Evolutionary conservation across 345 rosid species (phyloP).

Genomic region (Aethionema arabicum): DNA sequence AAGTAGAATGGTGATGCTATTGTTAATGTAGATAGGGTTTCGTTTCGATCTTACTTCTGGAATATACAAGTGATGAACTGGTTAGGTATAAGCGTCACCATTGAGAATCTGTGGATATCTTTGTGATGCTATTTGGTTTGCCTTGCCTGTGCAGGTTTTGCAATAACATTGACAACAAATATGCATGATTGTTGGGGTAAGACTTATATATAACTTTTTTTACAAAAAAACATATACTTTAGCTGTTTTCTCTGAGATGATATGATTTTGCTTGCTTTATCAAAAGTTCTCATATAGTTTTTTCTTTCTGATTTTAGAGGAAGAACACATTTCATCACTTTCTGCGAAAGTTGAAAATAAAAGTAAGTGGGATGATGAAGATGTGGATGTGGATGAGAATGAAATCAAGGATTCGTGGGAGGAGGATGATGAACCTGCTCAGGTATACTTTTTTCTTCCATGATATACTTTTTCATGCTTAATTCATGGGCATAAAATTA

Average conservation of each 20-base stretch:
- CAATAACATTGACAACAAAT: background rate
- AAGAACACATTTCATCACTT: slow-evolving; percentile 58
- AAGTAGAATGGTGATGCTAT: too few relatives aligned
- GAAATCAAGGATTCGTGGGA: slow-evolving; percentile 98
- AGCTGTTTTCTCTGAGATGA: background rate
- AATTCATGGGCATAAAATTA: background rate
- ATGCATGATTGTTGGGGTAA: slow-evolving; percentile 37
- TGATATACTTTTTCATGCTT: background rate
- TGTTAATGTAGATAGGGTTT: too few relatives aligned
- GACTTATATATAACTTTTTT: background rate
- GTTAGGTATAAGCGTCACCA: too few relatives aligned
- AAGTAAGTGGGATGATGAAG: slow-evolving; percentile 89
- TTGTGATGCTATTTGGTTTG: too few relatives aligned
- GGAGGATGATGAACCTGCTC: slow-evolving; percentile 81
- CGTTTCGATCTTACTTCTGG: too few relatives aligned
- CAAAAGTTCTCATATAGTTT: slow-evolving; percentile 8
- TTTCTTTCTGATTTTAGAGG: slow-evolving; percentile 46
- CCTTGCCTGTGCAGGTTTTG: slow-evolving; percentile 23
- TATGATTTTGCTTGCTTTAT: background rate
- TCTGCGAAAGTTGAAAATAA: slow-evolving; percentile 46
- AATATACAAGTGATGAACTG: too few relatives aligned
- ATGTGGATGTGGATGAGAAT: slow-evolving; percentile 73
- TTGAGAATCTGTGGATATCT: too few relatives aligned
- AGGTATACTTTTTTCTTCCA: slow-evolving; percentile 39
- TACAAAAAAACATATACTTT: background rate